Percentiles rank a stretch among this genome's conserved stretches.
phyloP scores from a whole-genome alignment of 805 yeast genomes.

The Suhomyces faveliae region DNA sequence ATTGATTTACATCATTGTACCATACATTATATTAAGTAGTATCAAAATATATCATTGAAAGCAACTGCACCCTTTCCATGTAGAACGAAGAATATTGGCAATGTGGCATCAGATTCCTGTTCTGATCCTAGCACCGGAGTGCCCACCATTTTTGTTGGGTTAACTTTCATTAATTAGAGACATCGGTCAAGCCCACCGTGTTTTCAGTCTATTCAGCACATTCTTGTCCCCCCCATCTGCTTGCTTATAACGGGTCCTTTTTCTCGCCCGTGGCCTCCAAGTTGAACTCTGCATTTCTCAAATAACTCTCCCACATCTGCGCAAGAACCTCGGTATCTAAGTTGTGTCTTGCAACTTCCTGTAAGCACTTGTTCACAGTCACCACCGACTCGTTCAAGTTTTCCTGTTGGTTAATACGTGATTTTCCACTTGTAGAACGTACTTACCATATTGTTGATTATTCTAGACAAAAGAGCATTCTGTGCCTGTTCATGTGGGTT shows the following conservation, averaged over 20 bases:
- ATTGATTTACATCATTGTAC: background rate
- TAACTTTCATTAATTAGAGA: too few relatives aligned
- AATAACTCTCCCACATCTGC: constrained; percentile 78
- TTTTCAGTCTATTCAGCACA: too few relatives aligned
- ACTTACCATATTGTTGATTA: constrained; percentile 73
- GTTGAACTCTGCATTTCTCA: constrained; percentile 67
- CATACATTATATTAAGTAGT: background rate
- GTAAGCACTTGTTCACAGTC: constrained; percentile 59
- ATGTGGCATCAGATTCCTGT: too few relatives aligned
- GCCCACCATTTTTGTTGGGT: too few relatives aligned
- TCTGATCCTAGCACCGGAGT: too few relatives aligned
- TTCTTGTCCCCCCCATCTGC: too few relatives aligned
- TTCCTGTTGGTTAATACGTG: constrained; percentile 45
- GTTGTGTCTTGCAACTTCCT: constrained; percentile 61
- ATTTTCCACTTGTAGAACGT: background rate
- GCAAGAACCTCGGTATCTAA: constrained; percentile 69
- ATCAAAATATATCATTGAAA: background rate
- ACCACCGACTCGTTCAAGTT: constrained; percentile 68
- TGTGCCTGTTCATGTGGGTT: constrained; percentile 86
- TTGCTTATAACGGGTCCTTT: constrained; percentile 43
- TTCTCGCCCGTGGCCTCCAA: constrained; percentile 63
- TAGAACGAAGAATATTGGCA: too few relatives aligned
- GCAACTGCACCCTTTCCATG: too few relatives aligned
- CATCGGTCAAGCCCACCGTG: too few relatives aligned
- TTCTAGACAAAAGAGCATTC: constrained; percentile 69